Evolutionary conservation across 805 yeast species (phyloP), one percentile per base, ranked within the genome.

Genomic region (Yarrowia deformans): DNA sequence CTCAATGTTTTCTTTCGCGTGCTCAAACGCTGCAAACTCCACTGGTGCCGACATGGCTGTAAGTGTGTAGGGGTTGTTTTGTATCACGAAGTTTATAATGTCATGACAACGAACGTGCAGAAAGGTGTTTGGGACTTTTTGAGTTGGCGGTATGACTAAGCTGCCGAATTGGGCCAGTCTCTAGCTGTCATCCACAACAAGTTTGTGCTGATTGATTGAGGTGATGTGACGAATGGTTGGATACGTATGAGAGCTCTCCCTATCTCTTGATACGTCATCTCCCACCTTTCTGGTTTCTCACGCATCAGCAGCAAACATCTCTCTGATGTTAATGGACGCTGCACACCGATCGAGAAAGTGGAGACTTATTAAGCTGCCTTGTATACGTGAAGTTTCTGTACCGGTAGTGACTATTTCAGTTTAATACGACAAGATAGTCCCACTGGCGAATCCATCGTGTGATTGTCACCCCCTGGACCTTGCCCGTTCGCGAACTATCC

Each of bases 1-100:
- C 73, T 82, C 82, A 7, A 93, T 71, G 69, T 76, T 76, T 68
- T 76, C 78, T 78, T 93, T 93, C 69, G 90, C 89, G 19, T 77
- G 78, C 74, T 89, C 91, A 35, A 88, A 78, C 39, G 75, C 76
- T 18, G 77, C 81, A 72, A 85, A 84, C 49, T 80, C 77, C 10
- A 81, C 75, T 14, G 73, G 72, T 49, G 68, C 55, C 68, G 56
- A 63, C 68, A 63, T 63, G 66, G 66, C 66, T 60, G 29, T 10
- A 60, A 45, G 66, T 60, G 66, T 45, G 66, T 56, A 34, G 66
- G 66, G 50, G 50, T 42, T 60, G 66, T 60, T 60, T 60, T 32
- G 50, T 43, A 40, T 29, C 66, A 34, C 49, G 64, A 42, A 45
- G 66, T 35, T 43, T 60, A 58, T 58, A 54, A 18, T 54, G 58